Evolutionary conservation across 116 monocot genomes (phyloP), one percentile per base, ranked within the genome.

Genomic region (Papilionanthe hybrid): DNA sequence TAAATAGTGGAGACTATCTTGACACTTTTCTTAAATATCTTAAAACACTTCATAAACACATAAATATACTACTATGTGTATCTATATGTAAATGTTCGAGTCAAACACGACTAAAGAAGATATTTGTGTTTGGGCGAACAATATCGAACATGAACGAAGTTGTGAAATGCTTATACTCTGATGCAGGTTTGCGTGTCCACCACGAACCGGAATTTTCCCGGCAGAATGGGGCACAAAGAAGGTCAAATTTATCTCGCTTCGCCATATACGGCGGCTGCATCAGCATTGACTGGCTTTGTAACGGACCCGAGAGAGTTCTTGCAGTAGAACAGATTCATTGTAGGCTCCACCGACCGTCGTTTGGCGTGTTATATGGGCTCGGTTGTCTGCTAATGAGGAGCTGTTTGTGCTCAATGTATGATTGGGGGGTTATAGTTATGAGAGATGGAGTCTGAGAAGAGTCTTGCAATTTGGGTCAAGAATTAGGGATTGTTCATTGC

Each of bases 191-290:
- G 99, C 65, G 95, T 99, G 17, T 95, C 95, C 0, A 99, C 99
- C 5, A 99, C 99, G 5, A 99, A 99, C 56, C 77, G 99, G 72
- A 99, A 99, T 78, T 99, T 95, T 79, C 99, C 93, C 55, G 99
- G 99, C 25, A 88, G 99, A 80, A 99, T 99, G 99, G 99, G 99
- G 1, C 93, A 99, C 81, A 99, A 95, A 83, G 95, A 99, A 77
- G 99, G 95, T 7, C 99, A 95, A 76, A 95, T 99, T 57, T 99
- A 95, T 88, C 83, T 99, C 27, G 95, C 95, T 43, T 99, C 99
- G 10, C 95, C 95, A 1, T 99, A 89, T 75, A 99, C 99, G 12
- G 99, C 99, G 13, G 95, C 99, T 20, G 95, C 99, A 18, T 99
- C 99, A 42, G 95, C 99, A 17, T 71, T 99, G 85, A 93, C 95